A percentile compares a stretch with the other conserved stretches of the same genome.
phyloP scores from a whole-genome alignment of 139 green algal genomes.

The Chlamydomonas schloesseri region DNA sequence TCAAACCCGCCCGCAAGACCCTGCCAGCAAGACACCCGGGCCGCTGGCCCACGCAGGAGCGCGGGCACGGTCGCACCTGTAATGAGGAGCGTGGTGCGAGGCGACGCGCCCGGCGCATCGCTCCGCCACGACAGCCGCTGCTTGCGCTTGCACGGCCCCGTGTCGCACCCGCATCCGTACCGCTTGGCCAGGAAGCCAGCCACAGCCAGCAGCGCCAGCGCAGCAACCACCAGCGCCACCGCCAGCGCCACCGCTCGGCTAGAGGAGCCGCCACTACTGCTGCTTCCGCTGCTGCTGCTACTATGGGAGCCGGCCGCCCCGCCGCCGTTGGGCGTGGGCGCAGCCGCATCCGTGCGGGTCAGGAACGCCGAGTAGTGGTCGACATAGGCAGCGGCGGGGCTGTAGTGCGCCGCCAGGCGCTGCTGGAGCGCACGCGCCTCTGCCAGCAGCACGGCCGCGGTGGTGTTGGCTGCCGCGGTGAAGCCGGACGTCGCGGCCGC shows the following conservation, averaged over 20 bases:
- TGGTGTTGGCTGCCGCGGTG: not conserved
- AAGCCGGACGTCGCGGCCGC: not conserved
- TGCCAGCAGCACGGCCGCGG: not conserved
- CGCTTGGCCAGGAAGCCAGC: not conserved
- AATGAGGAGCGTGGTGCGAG: slow-evolving; percentile 14
- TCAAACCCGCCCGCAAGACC: too few relatives aligned
- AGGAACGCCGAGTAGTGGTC: not conserved
- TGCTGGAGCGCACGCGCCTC: not conserved
- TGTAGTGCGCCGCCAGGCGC: not conserved
- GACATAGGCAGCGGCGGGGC: too few relatives aligned
- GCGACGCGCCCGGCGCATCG: not conserved
- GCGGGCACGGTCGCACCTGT: too few relatives aligned
- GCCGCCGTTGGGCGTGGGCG: not conserved
- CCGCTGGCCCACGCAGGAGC: too few relatives aligned
- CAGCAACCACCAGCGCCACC: not conserved
- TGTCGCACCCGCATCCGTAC: not conserved
- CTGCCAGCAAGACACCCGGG: too few relatives aligned
- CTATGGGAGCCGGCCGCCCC: not conserved
- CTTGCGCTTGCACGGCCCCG: not conserved
- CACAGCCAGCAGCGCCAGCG: not conserved
- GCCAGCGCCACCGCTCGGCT: not conserved
- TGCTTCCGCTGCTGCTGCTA: not conserved
- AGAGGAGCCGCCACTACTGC: not conserved
- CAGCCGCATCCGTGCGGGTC: not conserved
- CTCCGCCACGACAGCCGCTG: not conserved